These are phyloP conservation scores for Suillus luteus DNA, from an alignment of 768 basidiomycete genomes.

Conservation along the genomic window DNA sequence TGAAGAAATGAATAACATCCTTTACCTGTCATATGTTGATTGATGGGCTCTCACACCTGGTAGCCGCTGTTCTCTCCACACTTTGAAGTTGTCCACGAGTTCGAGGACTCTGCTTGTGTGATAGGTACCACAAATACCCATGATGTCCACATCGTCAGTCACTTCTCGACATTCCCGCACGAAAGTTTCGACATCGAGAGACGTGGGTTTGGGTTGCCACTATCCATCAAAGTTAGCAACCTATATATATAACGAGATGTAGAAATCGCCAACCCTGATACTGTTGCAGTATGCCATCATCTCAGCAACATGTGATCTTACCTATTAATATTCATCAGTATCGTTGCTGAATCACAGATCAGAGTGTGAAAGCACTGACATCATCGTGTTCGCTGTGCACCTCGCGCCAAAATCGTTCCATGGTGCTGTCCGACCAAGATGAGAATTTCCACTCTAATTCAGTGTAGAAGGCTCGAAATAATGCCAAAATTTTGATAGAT, in stretches of 20 bases:
- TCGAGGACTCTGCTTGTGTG: conserved; percentile 59
- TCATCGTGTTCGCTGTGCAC: conserved; percentile 80
- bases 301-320: conserved; percentile 76
- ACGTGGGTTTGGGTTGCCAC: conserved; percentile 67
- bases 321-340: conserved; percentile 38
- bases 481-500: conserved; percentile 64
- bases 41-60: conserved; percentile 80
- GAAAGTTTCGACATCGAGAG: conserved; percentile 61
- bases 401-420: conserved; percentile 70
- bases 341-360: conserved; percentile 6
- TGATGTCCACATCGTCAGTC: conserved; percentile 65
- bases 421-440: conserved; percentile 71
- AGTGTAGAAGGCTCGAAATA: conserved; percentile 72
- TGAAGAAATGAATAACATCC: conserved; percentile 9
- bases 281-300: conserved; percentile 71
- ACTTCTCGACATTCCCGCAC: conserved; percentile 64
- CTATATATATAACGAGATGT: background rate
- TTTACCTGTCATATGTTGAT: conserved; percentile 80
- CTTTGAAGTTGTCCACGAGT: conserved; percentile 62
- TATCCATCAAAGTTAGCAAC: conserved; percentile 26
- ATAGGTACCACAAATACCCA: conserved; percentile 69
- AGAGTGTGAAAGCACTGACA: conserved; percentile 38
- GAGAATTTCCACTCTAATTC: conserved; percentile 79
- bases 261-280: conserved; percentile 53
- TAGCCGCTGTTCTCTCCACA: conserved; percentile 70